Conservation (phyloP, 768 basidiomycete species). For the Russula griseocarnosa region DNA sequence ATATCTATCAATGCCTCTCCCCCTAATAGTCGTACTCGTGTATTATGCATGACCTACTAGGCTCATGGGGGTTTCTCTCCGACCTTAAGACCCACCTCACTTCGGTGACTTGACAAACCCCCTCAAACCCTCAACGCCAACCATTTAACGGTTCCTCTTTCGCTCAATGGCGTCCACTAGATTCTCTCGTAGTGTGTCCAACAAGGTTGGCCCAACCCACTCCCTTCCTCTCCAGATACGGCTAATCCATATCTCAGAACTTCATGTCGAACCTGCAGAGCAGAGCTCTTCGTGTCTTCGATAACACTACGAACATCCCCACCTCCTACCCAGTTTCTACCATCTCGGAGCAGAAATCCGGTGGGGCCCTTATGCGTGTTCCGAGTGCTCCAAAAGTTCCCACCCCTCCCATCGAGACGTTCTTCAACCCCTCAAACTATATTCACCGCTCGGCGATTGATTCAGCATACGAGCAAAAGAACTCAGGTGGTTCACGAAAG, state of each 20-base stretch:
- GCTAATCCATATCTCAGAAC: constrained; percentile 22
- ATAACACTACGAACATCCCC: constrained; percentile 20
- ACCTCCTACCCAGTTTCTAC: constrained; percentile 9
- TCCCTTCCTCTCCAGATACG: constrained; percentile 2
- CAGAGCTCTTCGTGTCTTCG: constrained; percentile 22
- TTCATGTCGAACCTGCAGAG: constrained; percentile 24
- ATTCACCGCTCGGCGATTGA: constrained; percentile 23
- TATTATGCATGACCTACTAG: constrained; percentile 23
- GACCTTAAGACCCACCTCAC: constrained; percentile 25
- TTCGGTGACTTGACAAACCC: constrained; percentile 9
- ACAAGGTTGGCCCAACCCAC: constrained; percentile 21
- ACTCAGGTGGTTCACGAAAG: constrained; percentile 13
- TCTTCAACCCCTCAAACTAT: constrained; percentile 22
- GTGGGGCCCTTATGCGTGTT: constrained; percentile 16
- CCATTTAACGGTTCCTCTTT: constrained; percentile 6
- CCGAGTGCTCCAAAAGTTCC: constrained; percentile 14
- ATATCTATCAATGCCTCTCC: constrained; percentile 19
- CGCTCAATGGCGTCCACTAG: constrained; percentile 24
- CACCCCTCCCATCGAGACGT: constrained; percentile 16
- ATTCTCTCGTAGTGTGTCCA: constrained; percentile 24
- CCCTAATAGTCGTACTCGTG: constrained; percentile 25
- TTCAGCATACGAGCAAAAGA: constrained; percentile 26
- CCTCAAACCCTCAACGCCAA: constrained; percentile 15
- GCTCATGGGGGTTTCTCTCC: constrained; percentile 8
- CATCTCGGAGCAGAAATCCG: constrained; percentile 11